Evolutionary conservation across 2,329 filamentous ascomycete genomes (phyloP).

Genomic region (Corinectria fuckeliana): DNA sequence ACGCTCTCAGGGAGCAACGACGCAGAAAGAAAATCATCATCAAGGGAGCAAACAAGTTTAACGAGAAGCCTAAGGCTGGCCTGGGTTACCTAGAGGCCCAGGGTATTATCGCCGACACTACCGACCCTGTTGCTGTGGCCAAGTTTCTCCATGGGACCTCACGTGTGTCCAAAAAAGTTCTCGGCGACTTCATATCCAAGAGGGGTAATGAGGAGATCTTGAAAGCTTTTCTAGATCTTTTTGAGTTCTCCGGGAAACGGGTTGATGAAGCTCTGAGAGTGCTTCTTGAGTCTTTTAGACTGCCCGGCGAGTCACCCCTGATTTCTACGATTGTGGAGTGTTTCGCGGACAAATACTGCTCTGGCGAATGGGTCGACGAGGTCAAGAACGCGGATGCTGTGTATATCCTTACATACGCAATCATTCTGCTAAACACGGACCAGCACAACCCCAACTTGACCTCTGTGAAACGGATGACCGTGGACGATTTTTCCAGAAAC

Average conservation of each 20-base stretch:
- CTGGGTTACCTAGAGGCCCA: constrained; percentile 85
- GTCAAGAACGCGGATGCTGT: constrained; percentile 87
- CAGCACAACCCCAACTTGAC: constrained; percentile 94
- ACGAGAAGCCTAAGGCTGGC: constrained; percentile 90
- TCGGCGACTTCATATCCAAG: constrained; percentile 94
- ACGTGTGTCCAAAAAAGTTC: constrained; percentile 84
- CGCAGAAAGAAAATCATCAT: constrained; percentile 87
- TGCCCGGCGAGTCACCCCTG: constrained; percentile 90
- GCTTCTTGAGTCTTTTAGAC: constrained; percentile 88
- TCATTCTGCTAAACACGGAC: constrained; percentile 97
- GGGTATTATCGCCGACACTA: constrained; percentile 80
- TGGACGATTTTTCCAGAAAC: constrained; percentile 83
- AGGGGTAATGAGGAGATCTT: constrained; percentile 86
- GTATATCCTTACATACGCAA: constrained; percentile 91
- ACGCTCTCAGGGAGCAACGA: constrained; percentile 72
- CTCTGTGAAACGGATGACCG: constrained; percentile 79
- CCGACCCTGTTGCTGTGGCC: constrained; percentile 80
- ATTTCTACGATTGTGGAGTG: constrained; percentile 91
- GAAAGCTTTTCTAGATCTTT: constrained; percentile 82
- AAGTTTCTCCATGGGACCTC: constrained; percentile 86
- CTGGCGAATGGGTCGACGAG: constrained; percentile 71
- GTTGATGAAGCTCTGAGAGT: constrained; percentile 89
- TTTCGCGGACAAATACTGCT: constrained; percentile 86
- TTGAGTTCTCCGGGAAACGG: constrained; percentile 85
- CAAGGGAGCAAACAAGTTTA: constrained; percentile 87